Percentiles rank a stretch among this genome's conserved stretches.
Conservation (phyloP, 148 eudicot species). For the Arbutus unedo region DNA sequence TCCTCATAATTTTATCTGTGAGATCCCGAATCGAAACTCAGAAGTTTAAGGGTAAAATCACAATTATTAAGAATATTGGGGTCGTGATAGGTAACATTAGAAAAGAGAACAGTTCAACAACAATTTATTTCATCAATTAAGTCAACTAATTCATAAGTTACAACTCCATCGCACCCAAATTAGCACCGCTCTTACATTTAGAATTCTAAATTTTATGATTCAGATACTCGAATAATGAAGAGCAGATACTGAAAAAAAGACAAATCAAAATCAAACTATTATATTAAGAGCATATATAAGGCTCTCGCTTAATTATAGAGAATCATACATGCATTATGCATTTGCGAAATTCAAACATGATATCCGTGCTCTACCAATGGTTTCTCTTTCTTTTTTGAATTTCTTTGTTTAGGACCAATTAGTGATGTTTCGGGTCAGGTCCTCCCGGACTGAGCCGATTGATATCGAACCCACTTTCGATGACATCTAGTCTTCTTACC, state of each 20-base stretch:
- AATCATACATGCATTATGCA: neutral
- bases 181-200: neutral
- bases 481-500: slow-evolving; percentile 20
- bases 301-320: neutral
- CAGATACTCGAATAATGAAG: too few species aligned
- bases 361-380: neutral
- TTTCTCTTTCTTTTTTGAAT: neutral
- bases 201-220: too few species aligned
- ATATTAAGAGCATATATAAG: neutral
- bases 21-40: too few species aligned
- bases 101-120: neutral
- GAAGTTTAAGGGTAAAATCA: too few species aligned
- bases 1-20: neutral
- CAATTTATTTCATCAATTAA: neutral
- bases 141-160: neutral
- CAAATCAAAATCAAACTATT: neutral
- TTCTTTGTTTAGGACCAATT: neutral
- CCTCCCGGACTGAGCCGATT: slow-evolving; percentile 46
- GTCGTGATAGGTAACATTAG: neutral
- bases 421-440: slow-evolving; percentile 54
- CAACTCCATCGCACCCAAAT: neutral
- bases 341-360: neutral
- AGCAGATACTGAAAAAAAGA: too few species aligned
- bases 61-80: too few species aligned
- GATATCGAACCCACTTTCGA: slow-evolving; percentile 14